Conservation (phyloP, 202 grass and related monocot species). For the Carex arenaria region DNA sequence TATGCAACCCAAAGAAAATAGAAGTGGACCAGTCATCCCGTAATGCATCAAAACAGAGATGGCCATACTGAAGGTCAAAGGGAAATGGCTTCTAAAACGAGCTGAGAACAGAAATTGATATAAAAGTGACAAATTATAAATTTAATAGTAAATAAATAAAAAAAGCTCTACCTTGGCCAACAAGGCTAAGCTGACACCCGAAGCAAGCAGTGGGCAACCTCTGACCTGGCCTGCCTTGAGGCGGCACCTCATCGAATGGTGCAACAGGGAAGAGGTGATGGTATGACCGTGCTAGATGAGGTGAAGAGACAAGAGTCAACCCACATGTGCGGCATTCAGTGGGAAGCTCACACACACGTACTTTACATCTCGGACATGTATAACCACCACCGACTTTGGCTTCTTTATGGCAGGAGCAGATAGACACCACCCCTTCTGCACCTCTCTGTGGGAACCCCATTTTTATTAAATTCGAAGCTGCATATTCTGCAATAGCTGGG, state of each 20-base stretch:
- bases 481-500: conserved; percentile 96
- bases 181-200: conserved; percentile 72
- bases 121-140: neutral
- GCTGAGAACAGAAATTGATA: neutral
- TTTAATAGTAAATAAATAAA: conserved; percentile 3
- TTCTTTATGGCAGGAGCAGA: conserved; percentile 94
- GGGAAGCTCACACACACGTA: conserved; percentile 91
- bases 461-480: conserved; percentile 90
- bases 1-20: neutral
- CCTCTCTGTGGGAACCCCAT: conserved; percentile 99
- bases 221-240: conserved; percentile 48
- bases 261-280: conserved; percentile 94
- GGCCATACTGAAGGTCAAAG: neutral
- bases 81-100: neutral
- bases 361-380: conserved; percentile 97
- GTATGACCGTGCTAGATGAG: conserved; percentile 94
- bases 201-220: conserved; percentile 74
- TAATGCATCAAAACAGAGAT: neutral
- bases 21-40: neutral
- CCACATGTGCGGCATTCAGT: conserved; percentile 85
- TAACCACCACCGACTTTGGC: conserved; percentile 65
- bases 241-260: conserved; percentile 83
- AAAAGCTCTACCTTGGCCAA: conserved; percentile 45
- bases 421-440: conserved; percentile 91
- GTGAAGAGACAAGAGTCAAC: conserved; percentile 89